Evolutionary conservation across 2,329 filamentous ascomycete genomes (phyloP), one percentile per base, ranked within the genome.

Genomic region (Tothia fuscella): DNA sequence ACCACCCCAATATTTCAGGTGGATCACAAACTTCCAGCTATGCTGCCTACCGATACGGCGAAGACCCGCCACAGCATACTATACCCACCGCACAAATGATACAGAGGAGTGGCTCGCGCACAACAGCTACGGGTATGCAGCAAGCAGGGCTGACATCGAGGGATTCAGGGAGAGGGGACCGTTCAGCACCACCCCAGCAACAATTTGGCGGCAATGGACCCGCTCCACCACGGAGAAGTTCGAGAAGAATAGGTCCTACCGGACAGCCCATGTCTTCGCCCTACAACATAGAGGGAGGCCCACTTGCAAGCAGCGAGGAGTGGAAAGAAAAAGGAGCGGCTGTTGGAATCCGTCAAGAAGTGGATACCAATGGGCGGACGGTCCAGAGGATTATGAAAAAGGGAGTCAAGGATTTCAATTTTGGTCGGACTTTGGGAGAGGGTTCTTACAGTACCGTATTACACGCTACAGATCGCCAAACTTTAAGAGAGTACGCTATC

Each of bases 401-500:
- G 59, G 91, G 91, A 2, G 91, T 98, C 33, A 84, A 91, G 50
- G 91, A 98, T 64, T 98, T 98, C 62, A 81, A 80, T 28, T 98
- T 98, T 63, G 88, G 88, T 19, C 76, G 83, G 42, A 80, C 89
- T 2, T 70, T 98, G 2, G 91, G 91, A 44, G 91, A 98, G 62
- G 91, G 91, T 20, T 98, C 91, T 5, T 98, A 98, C 72, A 96
- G 89, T 56, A 95, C 88, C 6, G 91, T 98, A 28, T 78, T 91
- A 49, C 77, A 91, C 40, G 91, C 88, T 28, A 94, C 87, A 3
- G 91, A 98, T 61, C 79, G 89, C 47, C 86, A 94, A 60, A 94
- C 86, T 1, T 67, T 93, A 44, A 93, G 93, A 54, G 89, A 98
- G 60, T 96, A 96, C 56, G 91, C 91, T 20, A 88, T 98, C 64